phyloP scores from a whole-genome alignment of 768 basidiomycete species.

The Russula compacta region DNA sequence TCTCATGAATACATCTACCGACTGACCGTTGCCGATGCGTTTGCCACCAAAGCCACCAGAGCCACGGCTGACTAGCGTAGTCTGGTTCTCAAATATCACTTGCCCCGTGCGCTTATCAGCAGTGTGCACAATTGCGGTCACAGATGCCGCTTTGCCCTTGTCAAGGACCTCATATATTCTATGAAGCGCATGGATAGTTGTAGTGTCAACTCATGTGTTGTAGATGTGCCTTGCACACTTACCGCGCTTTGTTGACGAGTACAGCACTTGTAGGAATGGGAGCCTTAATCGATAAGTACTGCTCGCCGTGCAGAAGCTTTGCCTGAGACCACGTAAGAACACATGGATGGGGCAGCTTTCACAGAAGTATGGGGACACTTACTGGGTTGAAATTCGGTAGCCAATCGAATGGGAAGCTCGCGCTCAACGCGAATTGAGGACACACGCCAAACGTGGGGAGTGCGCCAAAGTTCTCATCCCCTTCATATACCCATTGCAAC shows the following conservation, averaged over 20 bases:
- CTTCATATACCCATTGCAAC: conserved; percentile 86
- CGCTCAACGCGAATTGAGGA: conserved; percentile 76
- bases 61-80: conserved; percentile 86
- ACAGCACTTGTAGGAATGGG: conserved; percentile 81
- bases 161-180: conserved; percentile 76
- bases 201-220: background rate
- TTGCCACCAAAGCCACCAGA: conserved; percentile 96
- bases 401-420: conserved; percentile 66
- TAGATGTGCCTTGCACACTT: conserved; percentile 20
- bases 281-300: conserved; percentile 80
- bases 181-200: background rate
- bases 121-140: conserved; percentile 71
- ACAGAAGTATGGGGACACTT: conserved; percentile 26
- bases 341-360: background rate
- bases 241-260: conserved; percentile 68
- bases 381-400: conserved; percentile 94
- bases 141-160: conserved; percentile 90
- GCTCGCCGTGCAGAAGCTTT: conserved; percentile 96
- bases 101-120: conserved; percentile 71
- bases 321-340: conserved; percentile 41
- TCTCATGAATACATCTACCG: background rate
- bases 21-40: conserved; percentile 66
- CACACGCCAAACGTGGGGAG: conserved; percentile 94
- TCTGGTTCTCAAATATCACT: conserved; percentile 85
- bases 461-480: conserved; percentile 74